phyloP scores from a whole-genome alignment of 1,284 basidiomycete genomes.

The Puccinia hordei region DNA sequence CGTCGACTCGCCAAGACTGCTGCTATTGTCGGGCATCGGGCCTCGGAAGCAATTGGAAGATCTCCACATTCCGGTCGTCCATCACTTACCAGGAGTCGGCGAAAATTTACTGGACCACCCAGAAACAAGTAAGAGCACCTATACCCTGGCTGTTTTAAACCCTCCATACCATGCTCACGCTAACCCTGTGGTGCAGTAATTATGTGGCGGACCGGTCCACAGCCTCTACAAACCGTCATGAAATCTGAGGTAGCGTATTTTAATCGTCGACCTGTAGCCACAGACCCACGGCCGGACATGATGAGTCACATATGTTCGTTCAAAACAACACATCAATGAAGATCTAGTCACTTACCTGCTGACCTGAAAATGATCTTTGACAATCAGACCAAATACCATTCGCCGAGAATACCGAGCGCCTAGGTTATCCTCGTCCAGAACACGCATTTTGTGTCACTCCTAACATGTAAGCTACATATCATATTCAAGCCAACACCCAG shows the following conservation, averaged over 20 bases:
- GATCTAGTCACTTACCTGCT: slow-evolving; percentile 26
- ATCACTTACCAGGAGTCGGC: slow-evolving; percentile 64
- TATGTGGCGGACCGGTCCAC: slow-evolving; percentile 58
- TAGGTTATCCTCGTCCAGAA: slow-evolving; percentile 58
- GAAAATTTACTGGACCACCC: slow-evolving; percentile 65
- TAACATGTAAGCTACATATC: slow-evolving; percentile 55
- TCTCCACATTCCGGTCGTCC: slow-evolving; percentile 60
- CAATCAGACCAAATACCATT: slow-evolving; percentile 57
- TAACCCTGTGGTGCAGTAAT: slow-evolving; percentile 33
- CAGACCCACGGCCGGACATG: slow-evolving; percentile 56
- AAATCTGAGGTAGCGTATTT: slow-evolving; percentile 59
- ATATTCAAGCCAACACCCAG: not conserved
- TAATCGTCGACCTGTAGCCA: slow-evolving; percentile 39
- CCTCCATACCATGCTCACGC: not conserved
- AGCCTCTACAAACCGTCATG: slow-evolving; percentile 60
- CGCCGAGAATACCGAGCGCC: slow-evolving; percentile 58
- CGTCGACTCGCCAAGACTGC: slow-evolving; percentile 63
- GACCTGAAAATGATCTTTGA: not conserved
- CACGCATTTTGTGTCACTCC: slow-evolving; percentile 61
- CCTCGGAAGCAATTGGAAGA: slow-evolving; percentile 60
- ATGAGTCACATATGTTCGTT: slow-evolving; percentile 57
- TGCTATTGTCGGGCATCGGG: slow-evolving; percentile 66
- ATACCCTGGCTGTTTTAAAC: slow-evolving; percentile 36
- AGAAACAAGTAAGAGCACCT: slow-evolving; percentile 54
- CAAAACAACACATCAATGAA: slow-evolving; percentile 46